Conservation (phyloP, 345 rosid genomes). For the Microthlaspi erraticum region DNA sequence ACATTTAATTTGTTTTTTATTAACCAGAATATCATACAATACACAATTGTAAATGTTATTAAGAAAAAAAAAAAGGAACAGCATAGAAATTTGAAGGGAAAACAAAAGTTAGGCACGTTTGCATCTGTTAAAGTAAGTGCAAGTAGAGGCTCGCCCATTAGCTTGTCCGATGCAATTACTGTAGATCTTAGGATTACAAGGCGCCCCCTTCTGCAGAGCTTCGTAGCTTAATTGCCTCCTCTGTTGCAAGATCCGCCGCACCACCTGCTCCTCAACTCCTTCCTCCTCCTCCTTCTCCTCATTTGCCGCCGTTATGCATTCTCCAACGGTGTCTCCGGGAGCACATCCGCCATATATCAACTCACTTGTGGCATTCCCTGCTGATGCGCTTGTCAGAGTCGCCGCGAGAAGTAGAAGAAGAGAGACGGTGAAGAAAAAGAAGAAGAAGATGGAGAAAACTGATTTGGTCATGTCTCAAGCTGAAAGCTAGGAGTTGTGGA, state of each 20-base stretch:
- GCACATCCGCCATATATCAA: slow-evolving; percentile 19
- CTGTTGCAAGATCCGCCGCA: slow-evolving; percentile 35
- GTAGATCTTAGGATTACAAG: slow-evolving; percentile 1
- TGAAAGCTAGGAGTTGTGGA: background rate
- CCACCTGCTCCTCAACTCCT: slow-evolving; percentile 27
- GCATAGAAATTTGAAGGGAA: too few relatives aligned
- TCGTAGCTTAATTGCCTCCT: slow-evolving; percentile 12
- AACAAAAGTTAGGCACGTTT: background rate
- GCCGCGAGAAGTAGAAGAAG: slow-evolving; percentile 15
- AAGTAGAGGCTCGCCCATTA: background rate
- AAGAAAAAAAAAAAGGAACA: too few relatives aligned
- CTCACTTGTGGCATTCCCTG: slow-evolving; percentile 19
- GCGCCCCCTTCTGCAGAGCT: background rate
- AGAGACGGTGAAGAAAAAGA: background rate
- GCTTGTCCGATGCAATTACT: slow-evolving; percentile 15
- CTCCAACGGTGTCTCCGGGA: slow-evolving; percentile 25
- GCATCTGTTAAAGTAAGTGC: slow-evolving; percentile 22
- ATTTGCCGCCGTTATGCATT: slow-evolving; percentile 15
- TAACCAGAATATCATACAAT: too few relatives aligned
- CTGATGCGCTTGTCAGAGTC: background rate
- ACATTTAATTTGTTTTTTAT: too few relatives aligned
- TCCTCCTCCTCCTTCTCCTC: slow-evolving; percentile 12
- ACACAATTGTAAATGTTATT: too few relatives aligned
- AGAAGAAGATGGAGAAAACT: background rate
- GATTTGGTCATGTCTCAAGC: slow-evolving; percentile 22